phyloP scores from a whole-genome alignment of 495 filamentous ascomycete genomes.

The Aspergillus ostianus region DNA sequence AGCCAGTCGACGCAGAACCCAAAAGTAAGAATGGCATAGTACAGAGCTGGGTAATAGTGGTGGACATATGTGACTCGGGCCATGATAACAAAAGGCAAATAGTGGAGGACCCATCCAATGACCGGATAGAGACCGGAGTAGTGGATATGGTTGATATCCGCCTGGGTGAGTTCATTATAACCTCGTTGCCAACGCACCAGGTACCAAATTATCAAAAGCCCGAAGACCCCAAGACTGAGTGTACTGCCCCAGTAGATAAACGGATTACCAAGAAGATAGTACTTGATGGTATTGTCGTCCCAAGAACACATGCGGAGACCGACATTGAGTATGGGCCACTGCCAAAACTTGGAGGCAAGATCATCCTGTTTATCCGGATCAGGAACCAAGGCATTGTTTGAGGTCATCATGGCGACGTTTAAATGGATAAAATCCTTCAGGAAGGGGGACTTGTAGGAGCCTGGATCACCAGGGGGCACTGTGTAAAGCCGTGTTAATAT shows the following conservation, averaged over 20 bases:
- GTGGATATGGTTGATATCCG: slow-evolving; percentile 88
- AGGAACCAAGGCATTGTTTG: slow-evolving; percentile 96
- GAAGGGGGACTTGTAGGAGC: slow-evolving; percentile 95
- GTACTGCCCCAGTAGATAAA: slow-evolving; percentile 95
- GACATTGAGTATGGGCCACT: slow-evolving; percentile 95
- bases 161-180: slow-evolving; percentile 74
- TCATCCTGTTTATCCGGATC: slow-evolving; percentile 99
- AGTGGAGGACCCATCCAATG: slow-evolving; percentile 94
- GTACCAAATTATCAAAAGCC: slow-evolving; percentile 74
- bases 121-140: slow-evolving; percentile 90
- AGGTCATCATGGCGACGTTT: slow-evolving; percentile 99
- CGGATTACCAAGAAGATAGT: slow-evolving; percentile 97
- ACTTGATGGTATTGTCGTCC: slow-evolving; percentile 94
- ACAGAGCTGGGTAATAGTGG: slow-evolving; percentile 98
- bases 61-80: slow-evolving; percentile 98
- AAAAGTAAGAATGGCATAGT: slow-evolving; percentile 87
- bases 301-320: slow-evolving; percentile 97
- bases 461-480: slow-evolving; percentile 91
- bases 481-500: slow-evolving; percentile 15
- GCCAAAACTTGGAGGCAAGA: slow-evolving; percentile 94
- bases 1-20: slow-evolving; percentile 90
- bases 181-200: slow-evolving; percentile 94
- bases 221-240: slow-evolving; percentile 69
- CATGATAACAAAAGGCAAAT: slow-evolving; percentile 94
- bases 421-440: slow-evolving; percentile 94